These are phyloP conservation scores for Spinacia oleracea DNA, from an alignment of 179 eudicot species.

Conservation along the genomic window DNA sequence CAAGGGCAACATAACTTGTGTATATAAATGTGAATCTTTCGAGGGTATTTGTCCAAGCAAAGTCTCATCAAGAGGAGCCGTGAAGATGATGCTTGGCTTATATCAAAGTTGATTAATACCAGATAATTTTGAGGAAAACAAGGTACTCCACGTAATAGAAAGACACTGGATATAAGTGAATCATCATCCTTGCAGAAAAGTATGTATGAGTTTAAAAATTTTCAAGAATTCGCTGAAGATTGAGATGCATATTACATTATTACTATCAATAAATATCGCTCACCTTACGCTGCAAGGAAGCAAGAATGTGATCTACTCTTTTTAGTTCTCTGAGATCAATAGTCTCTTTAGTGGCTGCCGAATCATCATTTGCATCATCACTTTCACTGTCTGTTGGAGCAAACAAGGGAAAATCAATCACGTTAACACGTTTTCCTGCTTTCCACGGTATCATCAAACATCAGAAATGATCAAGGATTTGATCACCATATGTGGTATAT, in stretches of 20 bases:
- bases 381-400: conserved; percentile 57
- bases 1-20: not conserved
- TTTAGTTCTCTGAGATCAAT: conserved; percentile 72
- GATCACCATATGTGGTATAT: not conserved
- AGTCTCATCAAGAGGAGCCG: not conserved
- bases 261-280: not conserved
- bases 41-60: not conserved
- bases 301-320: conserved; percentile 78
- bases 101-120: not conserved
- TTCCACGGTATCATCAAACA: not conserved
- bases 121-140: not conserved
- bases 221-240: not conserved
- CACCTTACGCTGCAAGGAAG: conserved; percentile 84
- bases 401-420: not conserved
- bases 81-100: not conserved
- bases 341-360: conserved; percentile 55
- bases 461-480: not conserved
- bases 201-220: not conserved
- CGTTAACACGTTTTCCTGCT: not conserved
- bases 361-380: conserved; percentile 50
- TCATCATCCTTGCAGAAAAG: not conserved
- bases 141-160: not conserved
- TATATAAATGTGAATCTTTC: not conserved
- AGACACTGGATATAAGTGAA: not conserved
- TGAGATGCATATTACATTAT: not conserved